Evolutionary conservation across 2,329 filamentous ascomycete species (phyloP), one percentile per base, ranked within the genome.

Genomic region (Talaromyces sp.): DNA sequence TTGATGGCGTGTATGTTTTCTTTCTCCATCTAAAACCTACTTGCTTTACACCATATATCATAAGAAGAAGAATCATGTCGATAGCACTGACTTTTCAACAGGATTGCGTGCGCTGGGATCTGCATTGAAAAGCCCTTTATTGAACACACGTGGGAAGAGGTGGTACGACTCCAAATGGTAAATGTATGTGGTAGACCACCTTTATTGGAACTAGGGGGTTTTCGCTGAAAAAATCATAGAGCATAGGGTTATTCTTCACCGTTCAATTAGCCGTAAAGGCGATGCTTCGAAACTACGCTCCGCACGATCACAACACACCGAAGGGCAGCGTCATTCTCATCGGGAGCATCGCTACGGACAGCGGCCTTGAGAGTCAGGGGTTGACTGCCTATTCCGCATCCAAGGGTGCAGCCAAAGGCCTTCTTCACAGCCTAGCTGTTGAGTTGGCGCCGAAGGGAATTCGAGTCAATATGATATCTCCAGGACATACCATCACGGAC

Each of bases 381-480:
- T 1, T n/a, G 16, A 43, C 41, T 19, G 41, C 41, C 41, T 19
- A 43, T 43, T 43, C 41, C 16, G 41, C 41, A 43, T 43, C 41
- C 41, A 43, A 43, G 14, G 41, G 16, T 19, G 69, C 67, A 11
- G 66, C 71, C n/a, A 65, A 67, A 24, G 68, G 69, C 52, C 41
- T 43, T 16, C 60, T 66, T 59, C 72, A 72, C 49, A 70, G 68
- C 7, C 58, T 74, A 19, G 76, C 76, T 6, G 69, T 76, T 60
- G 77, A 79, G 64, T 66, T 59, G 35, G 66, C 66, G 0, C 70
- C 73, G 3, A 71, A 73, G 39, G 75, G 76, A 9, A 74, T 79
- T 27, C 69, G 78, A 43, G 74, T 79, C 43, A 80, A 80, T 68
- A 76, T 74, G 22, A 69, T 80, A 3, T 75, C 75, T 47, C 78